These are phyloP conservation scores for Mallotus nudiflorus DNA, from an alignment of 345 rosid genomes.

Conservation along the genomic window DNA sequence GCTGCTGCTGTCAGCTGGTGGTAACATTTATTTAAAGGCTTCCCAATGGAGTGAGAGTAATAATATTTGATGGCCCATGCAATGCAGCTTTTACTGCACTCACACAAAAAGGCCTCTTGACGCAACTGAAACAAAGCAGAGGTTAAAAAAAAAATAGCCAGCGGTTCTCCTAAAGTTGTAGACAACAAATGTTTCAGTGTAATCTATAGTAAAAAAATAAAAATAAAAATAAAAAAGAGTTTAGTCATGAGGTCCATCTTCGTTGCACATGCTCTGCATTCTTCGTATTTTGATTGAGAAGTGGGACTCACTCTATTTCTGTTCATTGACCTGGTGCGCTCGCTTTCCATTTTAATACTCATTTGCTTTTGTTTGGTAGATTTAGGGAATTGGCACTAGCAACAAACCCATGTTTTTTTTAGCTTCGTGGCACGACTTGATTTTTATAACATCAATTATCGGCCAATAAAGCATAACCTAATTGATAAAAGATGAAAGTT, in stretches of 20 bases:
- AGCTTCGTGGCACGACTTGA: too few relatives aligned
- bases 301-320: constrained; percentile 20
- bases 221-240: too few relatives aligned
- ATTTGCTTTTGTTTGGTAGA: too few relatives aligned
- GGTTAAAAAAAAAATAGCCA: constrained; percentile 1
- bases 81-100: constrained; percentile 39
- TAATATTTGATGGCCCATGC: constrained; percentile 16
- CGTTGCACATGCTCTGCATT: constrained; percentile 50
- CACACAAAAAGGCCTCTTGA: constrained; percentile 27
- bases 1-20: neutral
- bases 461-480: too few relatives aligned
- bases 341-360: constrained; percentile 11
- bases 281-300: neutral
- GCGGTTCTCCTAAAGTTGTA: neutral
- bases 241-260: constrained; percentile 24
- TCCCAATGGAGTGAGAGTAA: constrained; percentile 16
- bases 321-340: neutral
- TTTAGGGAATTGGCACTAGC: neutral
- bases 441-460: too few relatives aligned
- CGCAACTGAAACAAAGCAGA: constrained; percentile 16
- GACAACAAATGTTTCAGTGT: constrained; percentile 13
- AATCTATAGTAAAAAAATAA: neutral
- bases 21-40: constrained; percentile 9
- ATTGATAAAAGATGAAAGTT: too few relatives aligned
- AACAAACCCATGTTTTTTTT: too few relatives aligned